Evolutionary conservation across 1,284 basidiomycete genomes (phyloP).

Genomic region (Phellinidium pouzarii): DNA sequence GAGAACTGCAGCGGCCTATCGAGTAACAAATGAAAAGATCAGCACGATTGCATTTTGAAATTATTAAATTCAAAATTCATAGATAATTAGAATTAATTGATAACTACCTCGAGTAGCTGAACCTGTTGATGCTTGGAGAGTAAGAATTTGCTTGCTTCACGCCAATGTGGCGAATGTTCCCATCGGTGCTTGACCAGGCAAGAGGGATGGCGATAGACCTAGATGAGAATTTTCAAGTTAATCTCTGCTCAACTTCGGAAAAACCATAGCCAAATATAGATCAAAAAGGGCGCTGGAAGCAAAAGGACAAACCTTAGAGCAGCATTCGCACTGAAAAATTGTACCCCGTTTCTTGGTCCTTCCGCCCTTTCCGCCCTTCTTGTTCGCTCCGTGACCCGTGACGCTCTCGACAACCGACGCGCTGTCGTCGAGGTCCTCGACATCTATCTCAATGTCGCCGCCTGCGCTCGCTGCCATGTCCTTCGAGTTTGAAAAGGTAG

Average conservation of each 20-base stretch:
- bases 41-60: background rate
- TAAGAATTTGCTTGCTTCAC: slow-evolving; percentile 89
- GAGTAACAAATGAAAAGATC: background rate
- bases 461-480: slow-evolving; percentile 11
- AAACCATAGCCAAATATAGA: background rate
- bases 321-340: slow-evolving; percentile 89
- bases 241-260: background rate
- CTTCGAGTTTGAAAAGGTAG: background rate
- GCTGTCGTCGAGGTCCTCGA: slow-evolving; percentile 23
- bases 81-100: no score
- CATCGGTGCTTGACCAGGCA: slow-evolving; percentile 96
- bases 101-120: slow-evolving; percentile 79
- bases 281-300: background rate
- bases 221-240: slow-evolving; percentile 7
- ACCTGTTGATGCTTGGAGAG: slow-evolving; percentile 98
- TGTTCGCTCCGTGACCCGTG: slow-evolving; percentile 28
- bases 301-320: slow-evolving; percentile 61
- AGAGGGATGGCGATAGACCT: slow-evolving; percentile 92
- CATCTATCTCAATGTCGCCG: slow-evolving; percentile 19
- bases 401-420: slow-evolving; percentile 36
- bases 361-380: slow-evolving; percentile 20
- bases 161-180: slow-evolving; percentile 98
- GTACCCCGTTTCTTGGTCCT: slow-evolving; percentile 68
- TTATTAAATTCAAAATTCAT: background rate
- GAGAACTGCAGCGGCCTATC: slow-evolving; percentile 88